Conservation (phyloP, 2,329 filamentous ascomycete species). For the Orbilia oligospora region DNA sequence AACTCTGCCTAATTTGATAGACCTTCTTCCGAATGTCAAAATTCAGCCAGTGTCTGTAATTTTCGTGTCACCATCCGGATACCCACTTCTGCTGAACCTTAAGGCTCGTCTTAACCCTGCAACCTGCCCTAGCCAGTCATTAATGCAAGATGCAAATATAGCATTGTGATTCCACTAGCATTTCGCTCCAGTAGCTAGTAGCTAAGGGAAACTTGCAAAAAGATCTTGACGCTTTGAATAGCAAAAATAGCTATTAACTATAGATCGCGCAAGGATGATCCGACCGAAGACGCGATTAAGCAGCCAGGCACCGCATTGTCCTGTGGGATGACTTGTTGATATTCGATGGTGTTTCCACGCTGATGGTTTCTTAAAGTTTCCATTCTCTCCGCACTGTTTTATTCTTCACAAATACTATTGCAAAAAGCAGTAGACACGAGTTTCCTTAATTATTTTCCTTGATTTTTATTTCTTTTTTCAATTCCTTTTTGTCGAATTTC, state of each 20-base stretch:
- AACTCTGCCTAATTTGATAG: conserved; percentile 21
- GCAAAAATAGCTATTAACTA: conserved; percentile 55
- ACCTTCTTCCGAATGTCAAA: conserved; percentile 36
- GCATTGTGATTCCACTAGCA: conserved; percentile 28
- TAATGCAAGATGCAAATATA: conserved; percentile 46
- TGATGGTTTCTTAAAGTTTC: conserved; percentile 52
- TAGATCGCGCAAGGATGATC: conserved; percentile 52
- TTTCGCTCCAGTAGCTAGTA: conserved; percentile 15
- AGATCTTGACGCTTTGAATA: conserved; percentile 54
- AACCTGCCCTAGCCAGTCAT: conserved; percentile 35
- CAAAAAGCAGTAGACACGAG: conserved; percentile 46
- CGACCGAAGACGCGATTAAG: conserved; percentile 48
- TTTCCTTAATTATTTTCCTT: conserved; percentile 56
- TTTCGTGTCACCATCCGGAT: conserved; percentile 46
- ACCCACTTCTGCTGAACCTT: conserved; percentile 20
- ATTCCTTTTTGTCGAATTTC: conserved; percentile 31
- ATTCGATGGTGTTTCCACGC: conserved; percentile 28
- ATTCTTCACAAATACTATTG: conserved; percentile 37
- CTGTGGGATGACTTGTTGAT: conserved; percentile 55
- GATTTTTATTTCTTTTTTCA: conserved; percentile 46
- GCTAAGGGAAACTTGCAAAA: conserved; percentile 18
- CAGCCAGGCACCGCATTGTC: conserved; percentile 38
- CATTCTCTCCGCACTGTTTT: conserved; percentile 52
- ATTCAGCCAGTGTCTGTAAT: conserved; percentile 41
- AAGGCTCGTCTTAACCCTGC: conserved; percentile 21